Base-by-base conservation (phyloP, 345 rosid genomes). In the Excoecaria agallocha region DNA sequence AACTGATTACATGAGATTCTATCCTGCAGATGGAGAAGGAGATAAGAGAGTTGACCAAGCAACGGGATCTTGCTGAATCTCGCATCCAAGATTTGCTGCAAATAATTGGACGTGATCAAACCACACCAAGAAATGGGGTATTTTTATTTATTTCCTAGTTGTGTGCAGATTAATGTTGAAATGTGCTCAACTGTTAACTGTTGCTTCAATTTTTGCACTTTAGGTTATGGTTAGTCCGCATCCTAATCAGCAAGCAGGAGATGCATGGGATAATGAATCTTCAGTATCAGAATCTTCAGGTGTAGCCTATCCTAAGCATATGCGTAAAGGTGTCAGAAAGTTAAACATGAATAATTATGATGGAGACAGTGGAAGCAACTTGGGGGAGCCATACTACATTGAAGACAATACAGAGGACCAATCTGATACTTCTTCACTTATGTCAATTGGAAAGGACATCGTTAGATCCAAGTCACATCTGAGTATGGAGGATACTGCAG, bases 51-150 rank as follows among this genome's bases (percentile, higher is more conserved):
- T 79, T 93, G 83, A 89, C 86, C 25, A 88, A 84, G 85, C 97
- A 91, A 77, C 86, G 96, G 73, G 94, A 95, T 89, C 89, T 84
- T 80, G 93, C 96, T 80, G 91, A 89, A 78, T 88, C 93, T 72
- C 89, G 91, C 49, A 82, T 91, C 57, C 83, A 91, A 79, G 93
- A 95, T 82, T 83, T 93, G 80, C 89, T 90, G 74, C 80, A 57
- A 79, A 77, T 87, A 89, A 82, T 93, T 75, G 87, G 80, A 63
- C 81, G 83, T 73, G 89, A 85, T 70, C 86, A 82, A 85, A 80
- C 80, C 85, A 80, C 80, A 73, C 81, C 91, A 12, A 85, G 83
- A 86, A 84, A 82, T 82, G 60, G 67, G 84, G 91, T 89, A 75
- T 30, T 30, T 89, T 72, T 56, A n/a, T 55, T 52, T 73, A 16